A percentile compares a stretch with the other conserved stretches of the same genome.
Evolutionary conservation across 257 asterid species (phyloP).

Genomic region (Jacaranda copaia): DNA sequence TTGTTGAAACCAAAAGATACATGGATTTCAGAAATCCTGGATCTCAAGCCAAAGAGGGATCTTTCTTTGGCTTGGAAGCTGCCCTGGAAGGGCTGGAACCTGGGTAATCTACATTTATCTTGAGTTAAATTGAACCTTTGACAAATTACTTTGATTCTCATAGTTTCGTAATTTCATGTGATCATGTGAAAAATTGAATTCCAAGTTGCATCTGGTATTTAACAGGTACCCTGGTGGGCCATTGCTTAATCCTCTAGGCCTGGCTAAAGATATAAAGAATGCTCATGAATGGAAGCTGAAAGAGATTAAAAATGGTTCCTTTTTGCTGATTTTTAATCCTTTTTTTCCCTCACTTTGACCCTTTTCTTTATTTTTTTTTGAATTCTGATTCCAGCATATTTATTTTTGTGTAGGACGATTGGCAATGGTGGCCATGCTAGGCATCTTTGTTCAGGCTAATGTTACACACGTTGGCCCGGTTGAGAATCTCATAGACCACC

Average conservation of each 20-base stretch:
- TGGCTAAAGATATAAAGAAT: conserved; percentile 82
- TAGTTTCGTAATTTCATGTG: not conserved
- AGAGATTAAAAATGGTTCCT: conserved; percentile 86
- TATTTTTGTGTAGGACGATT: conserved; percentile 59
- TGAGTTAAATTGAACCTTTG: not conserved
- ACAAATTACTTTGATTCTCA: not conserved
- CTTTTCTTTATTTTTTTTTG: not conserved
- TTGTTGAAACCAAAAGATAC: conserved; percentile 84
- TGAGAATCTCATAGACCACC: conserved; percentile 76
- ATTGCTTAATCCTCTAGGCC: conserved; percentile 84
- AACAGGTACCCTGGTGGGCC: conserved; percentile 94
- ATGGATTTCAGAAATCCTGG: conserved; percentile 86
- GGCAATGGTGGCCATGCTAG: conserved; percentile 93
- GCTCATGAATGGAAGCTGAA: conserved; percentile 88
- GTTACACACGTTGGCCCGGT: conserved; percentile 90
- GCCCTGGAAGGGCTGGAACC: conserved; percentile 86
- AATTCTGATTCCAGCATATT: not conserved
- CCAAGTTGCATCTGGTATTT: not conserved
- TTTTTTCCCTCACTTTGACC: not conserved
- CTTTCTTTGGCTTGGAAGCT: conserved; percentile 87
- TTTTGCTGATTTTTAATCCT: not conserved
- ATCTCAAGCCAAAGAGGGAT: conserved; percentile 82
- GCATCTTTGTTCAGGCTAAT: conserved; percentile 83
- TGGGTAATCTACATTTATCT: conserved; percentile 54
- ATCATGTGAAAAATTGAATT: not conserved